These are phyloP conservation scores for Eremothecium cymbalariae DNA, from an alignment of 1,139 yeast genomes.

Conservation along the genomic window DNA sequence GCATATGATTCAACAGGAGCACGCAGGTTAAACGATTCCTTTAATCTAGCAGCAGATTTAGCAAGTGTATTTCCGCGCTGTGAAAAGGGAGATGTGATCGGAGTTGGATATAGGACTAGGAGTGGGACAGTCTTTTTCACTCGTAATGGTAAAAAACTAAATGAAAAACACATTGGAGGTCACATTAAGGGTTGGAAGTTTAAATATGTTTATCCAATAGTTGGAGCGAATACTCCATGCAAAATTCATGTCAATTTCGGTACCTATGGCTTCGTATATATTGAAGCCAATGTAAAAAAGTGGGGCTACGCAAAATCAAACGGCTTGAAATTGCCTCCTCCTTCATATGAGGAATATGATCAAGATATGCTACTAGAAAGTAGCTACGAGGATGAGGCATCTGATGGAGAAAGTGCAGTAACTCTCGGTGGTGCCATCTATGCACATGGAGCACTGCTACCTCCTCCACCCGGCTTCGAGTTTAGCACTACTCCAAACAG, in stretches of 20 bases:
- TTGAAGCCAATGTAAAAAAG: slow-evolving; percentile 83
- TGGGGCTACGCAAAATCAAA: slow-evolving; percentile 81
- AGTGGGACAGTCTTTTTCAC: slow-evolving; percentile 62
- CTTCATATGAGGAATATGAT: slow-evolving; percentile 49
- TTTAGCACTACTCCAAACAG: slow-evolving; percentile 25
- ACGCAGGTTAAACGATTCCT: slow-evolving; percentile 73
- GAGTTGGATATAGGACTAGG: slow-evolving; percentile 54
- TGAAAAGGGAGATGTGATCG: slow-evolving; percentile 64
- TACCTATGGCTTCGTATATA: slow-evolving; percentile 84
- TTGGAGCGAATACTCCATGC: slow-evolving; percentile 78
- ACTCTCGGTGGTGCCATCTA: slow-evolving; percentile 20
- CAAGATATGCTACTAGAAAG: slow-evolving; percentile 36
- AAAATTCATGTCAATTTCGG: slow-evolving; percentile 78
- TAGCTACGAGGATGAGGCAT: slow-evolving; percentile 32
- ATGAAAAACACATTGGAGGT: slow-evolving; percentile 63
- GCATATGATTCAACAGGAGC: slow-evolving; percentile 83
- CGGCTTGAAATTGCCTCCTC: slow-evolving; percentile 65
- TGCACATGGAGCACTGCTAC: slow-evolving; percentile 24
- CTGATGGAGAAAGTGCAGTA: slow-evolving; percentile 28
- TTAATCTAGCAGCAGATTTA: slow-evolving; percentile 41
- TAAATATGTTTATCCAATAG: slow-evolving; percentile 77
- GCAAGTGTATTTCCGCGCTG: slow-evolving; percentile 63
- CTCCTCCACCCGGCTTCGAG: slow-evolving; percentile 33
- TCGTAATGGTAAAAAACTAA: slow-evolving; percentile 58
- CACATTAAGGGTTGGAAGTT: slow-evolving; percentile 70